A percentile compares a stretch with the other conserved stretches of the same genome.
These are phyloP conservation scores for Meyerozyma carpophila DNA, from an alignment of 1,139 yeast genomes.

Conservation along the genomic window DNA sequence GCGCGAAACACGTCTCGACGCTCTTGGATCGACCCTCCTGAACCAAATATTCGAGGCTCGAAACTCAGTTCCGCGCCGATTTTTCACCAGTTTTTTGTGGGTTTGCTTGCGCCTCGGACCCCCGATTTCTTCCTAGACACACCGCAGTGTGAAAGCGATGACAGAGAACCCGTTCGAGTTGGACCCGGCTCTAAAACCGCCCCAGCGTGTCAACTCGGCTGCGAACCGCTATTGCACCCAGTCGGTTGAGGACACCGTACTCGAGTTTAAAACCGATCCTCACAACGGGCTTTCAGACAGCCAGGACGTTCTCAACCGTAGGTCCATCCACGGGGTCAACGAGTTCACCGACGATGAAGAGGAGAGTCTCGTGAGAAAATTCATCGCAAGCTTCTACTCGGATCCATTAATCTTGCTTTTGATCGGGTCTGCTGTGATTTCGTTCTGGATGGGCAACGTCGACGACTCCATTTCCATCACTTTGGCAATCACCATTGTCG, in stretches of 20 bases:
- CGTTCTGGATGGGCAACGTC: slow-evolving; percentile 85
- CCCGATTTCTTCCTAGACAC: neutral
- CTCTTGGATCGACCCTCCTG: neutral
- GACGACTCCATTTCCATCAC: slow-evolving; percentile 92
- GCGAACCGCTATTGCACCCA: slow-evolving; percentile 53
- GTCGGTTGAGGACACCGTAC: slow-evolving; percentile 56
- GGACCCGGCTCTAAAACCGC: slow-evolving; percentile 15
- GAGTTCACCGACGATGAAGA: slow-evolving; percentile 72
- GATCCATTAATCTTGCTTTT: slow-evolving; percentile 84
- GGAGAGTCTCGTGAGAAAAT: slow-evolving; percentile 64
- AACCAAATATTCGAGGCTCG: neutral
- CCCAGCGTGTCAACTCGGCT: slow-evolving; percentile 26
- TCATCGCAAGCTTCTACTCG: slow-evolving; percentile 72
- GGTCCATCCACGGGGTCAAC: slow-evolving; percentile 71
- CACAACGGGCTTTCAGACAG: slow-evolving; percentile 55
- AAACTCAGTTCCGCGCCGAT: neutral
- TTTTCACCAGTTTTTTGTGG: neutral
- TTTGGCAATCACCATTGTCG: slow-evolving; percentile 83
- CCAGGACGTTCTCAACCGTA: slow-evolving; percentile 67
- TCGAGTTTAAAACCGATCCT: slow-evolving; percentile 57
- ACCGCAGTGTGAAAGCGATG: slow-evolving; percentile 11
- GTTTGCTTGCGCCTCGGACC: neutral
- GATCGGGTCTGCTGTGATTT: slow-evolving; percentile 80
- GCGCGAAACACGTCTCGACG: neutral
- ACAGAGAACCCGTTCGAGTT: slow-evolving; percentile 29